A percentile compares a stretch with the other conserved stretches of the same genome.
These are phyloP conservation scores for Phytophthora rubi DNA, from an alignment of 352 stramenopile species.

Conservation along the genomic window DNA sequence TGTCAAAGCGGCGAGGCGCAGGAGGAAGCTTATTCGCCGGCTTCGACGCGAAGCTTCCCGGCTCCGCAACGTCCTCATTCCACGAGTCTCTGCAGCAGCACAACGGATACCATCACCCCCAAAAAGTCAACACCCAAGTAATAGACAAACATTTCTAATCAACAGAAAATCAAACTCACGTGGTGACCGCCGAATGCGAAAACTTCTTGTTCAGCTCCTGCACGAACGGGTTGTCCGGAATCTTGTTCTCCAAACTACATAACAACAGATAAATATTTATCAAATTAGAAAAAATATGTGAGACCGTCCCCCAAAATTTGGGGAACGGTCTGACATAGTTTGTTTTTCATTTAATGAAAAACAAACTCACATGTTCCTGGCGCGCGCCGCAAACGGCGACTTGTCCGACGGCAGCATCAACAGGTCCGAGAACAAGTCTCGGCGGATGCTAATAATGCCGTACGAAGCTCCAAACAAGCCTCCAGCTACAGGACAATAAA, in stretches of 20 bases:
- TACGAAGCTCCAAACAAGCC: constrained; percentile 68
- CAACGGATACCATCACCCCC: not conserved
- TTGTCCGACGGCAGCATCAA: constrained; percentile 68
- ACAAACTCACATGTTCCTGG: constrained; percentile 55
- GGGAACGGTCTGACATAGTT: too few relatives aligned
- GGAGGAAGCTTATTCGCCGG: constrained; percentile 14
- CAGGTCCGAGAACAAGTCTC: constrained; percentile 71
- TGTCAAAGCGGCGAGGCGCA: constrained; percentile 19
- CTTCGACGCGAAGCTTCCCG: constrained; percentile 18
- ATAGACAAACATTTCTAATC: not conserved
- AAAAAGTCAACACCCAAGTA: not conserved
- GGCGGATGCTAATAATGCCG: constrained; percentile 72
- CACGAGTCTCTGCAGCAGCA: constrained; percentile 53
- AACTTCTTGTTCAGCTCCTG: constrained; percentile 64
- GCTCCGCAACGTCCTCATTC: constrained; percentile 31
- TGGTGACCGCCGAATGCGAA: constrained; percentile 42
- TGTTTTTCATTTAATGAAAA: too few relatives aligned
- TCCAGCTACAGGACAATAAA: constrained; percentile 41
- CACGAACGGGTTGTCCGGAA: constrained; percentile 58
- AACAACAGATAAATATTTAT: constrained; percentile 8
- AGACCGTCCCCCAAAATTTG: not conserved
- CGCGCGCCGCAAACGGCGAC: constrained; percentile 66
- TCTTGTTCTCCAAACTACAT: constrained; percentile 49
- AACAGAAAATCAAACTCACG: constrained; percentile 37
- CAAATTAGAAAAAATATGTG: not conserved